phyloP scores from a whole-genome alignment of 345 rosid species.

The Syzygium aromaticum region DNA sequence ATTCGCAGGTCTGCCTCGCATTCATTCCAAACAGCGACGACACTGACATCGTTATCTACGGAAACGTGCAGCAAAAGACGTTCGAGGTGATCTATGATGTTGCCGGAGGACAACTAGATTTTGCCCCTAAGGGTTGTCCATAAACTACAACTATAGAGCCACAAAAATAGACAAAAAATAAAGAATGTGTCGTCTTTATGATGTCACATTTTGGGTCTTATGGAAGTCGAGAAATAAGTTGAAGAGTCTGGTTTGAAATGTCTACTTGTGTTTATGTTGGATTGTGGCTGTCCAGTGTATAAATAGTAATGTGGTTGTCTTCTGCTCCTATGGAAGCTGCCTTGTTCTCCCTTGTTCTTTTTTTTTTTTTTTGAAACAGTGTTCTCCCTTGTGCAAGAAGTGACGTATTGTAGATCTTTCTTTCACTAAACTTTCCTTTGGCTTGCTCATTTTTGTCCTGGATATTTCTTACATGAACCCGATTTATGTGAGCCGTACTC shows the following conservation, averaged over 20 bases:
- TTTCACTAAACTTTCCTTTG: neutral
- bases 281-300: neutral
- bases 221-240: too few relatives aligned
- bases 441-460: neutral
- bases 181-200: neutral
- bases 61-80: conserved; percentile 76
- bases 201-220: too few relatives aligned
- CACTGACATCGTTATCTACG: conserved; percentile 50
- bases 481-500: neutral
- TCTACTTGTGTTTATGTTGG: neutral
- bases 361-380: too few relatives aligned
- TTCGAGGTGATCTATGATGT: conserved; percentile 65
- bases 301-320: neutral
- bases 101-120: neutral
- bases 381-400: neutral
- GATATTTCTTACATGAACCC: neutral
- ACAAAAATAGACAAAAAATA: too few relatives aligned
- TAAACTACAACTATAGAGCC: too few relatives aligned
- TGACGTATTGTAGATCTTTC: neutral
- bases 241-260: too few relatives aligned
- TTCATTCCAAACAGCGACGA: conserved; percentile 50
- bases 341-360: neutral
- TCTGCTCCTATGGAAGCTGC: neutral
- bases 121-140: too few relatives aligned
- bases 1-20: conserved; percentile 68